These are phyloP conservation scores for Exserohilum turcica DNA, from an alignment of 2,329 filamentous ascomycete genomes.

Conservation along the genomic window DNA sequence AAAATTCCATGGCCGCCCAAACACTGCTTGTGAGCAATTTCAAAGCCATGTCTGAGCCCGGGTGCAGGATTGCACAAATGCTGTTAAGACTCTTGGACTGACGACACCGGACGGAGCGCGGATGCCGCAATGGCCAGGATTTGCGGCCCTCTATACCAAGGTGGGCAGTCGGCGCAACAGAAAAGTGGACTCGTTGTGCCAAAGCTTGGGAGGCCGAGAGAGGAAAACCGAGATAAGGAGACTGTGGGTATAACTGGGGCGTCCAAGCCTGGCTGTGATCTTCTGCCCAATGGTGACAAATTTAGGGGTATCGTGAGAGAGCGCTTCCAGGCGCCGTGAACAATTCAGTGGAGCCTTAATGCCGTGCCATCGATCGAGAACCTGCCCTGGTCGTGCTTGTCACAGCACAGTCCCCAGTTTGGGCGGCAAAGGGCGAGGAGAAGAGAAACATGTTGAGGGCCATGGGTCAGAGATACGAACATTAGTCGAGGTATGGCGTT, in stretches of 20 bases:
- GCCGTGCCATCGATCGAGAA: constrained; percentile 20
- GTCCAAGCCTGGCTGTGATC: constrained; percentile 32
- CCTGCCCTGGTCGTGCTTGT: background rate
- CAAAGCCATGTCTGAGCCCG: background rate
- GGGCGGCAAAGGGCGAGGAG: constrained; percentile 1
- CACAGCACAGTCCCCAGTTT: constrained; percentile 5
- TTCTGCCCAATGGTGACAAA: constrained; percentile 33
- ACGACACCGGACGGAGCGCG: constrained; percentile 28
- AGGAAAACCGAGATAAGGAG: constrained; percentile 42
- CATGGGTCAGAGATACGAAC: background rate
- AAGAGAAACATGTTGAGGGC: constrained; percentile 2
- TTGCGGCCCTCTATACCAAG: constrained; percentile 28
- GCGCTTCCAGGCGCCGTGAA: constrained; percentile 13
- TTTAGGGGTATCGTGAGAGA: constrained; percentile 29
- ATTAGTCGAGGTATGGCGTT: constrained; percentile 12
- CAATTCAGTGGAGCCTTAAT: constrained; percentile 19
- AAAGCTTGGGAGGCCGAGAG: constrained; percentile 31
- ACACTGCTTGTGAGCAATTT: constrained; percentile 12
- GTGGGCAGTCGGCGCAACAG: constrained; percentile 25
- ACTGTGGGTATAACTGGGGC: constrained; percentile 44
- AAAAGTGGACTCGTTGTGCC: constrained; percentile 40
- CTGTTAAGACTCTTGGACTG: constrained; percentile 23
- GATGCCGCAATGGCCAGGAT: constrained; percentile 28
- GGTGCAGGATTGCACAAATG: constrained; percentile 7
- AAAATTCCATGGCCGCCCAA: constrained; percentile 4